Percentiles rank a stretch among this genome's conserved stretches.
phyloP scores from a whole-genome alignment of 225 moss, liverwort and hornwort species.

The Polytrichum commune region DNA sequence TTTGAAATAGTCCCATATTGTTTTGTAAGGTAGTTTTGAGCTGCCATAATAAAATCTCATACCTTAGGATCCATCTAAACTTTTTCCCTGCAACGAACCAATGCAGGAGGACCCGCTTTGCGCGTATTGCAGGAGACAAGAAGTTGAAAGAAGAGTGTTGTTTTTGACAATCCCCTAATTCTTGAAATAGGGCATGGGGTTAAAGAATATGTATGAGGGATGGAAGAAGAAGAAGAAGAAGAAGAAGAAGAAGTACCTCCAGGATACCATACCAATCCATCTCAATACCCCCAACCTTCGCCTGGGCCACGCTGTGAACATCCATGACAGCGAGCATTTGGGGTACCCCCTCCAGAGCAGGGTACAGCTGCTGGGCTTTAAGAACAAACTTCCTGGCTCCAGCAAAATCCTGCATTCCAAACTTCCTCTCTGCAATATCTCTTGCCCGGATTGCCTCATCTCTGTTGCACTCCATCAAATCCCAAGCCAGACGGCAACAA shows the following conservation, averaged over 20 bases:
- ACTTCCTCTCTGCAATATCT: constrained; percentile 66
- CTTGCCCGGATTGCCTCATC: constrained; percentile 91
- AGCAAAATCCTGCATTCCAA: constrained; percentile 67
- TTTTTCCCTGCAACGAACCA: no score
- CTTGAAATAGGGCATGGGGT: no score
- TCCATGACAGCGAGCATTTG: constrained; percentile 87
- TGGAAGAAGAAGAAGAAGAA: background rate
- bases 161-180: no score
- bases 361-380: constrained; percentile 76
- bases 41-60: no score
- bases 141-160: no score
- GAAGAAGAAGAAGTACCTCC: constrained; percentile 29
- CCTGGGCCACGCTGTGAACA: constrained; percentile 74
- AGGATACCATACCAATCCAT: constrained; percentile 92
- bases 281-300: constrained; percentile 67
- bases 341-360: constrained; percentile 57
- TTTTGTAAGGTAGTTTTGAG: no score
- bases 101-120: no score
- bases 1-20: no score
- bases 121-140: no score
- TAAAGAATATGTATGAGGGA: background rate
- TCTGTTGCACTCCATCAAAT: constrained; percentile 90
- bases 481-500: constrained; percentile 39
- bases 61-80: no score
- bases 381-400: constrained; percentile 87